Evolutionary conservation across 139 green algal genomes (phyloP).

Genomic region (Pseudopediastrum boryanum): DNA sequence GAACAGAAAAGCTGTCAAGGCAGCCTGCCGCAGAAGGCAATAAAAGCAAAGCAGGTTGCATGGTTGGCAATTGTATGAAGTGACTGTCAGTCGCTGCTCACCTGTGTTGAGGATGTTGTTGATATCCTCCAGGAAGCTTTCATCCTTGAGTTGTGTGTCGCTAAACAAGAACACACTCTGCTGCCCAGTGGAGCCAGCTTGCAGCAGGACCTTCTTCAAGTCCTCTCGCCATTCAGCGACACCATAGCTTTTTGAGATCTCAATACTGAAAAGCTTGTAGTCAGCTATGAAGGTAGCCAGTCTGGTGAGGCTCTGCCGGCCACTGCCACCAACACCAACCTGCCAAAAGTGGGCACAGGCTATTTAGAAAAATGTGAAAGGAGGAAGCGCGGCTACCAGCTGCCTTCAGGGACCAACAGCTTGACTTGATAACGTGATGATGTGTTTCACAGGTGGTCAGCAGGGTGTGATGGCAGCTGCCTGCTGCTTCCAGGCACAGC

Average conservation of each 20-base stretch:
- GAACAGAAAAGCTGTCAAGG: background rate
- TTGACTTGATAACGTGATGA: too few species aligned
- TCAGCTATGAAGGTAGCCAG: conserved; percentile 87
- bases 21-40: background rate
- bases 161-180: conserved; percentile 75
- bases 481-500: too few species aligned
- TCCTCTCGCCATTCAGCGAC: conserved; percentile 77
- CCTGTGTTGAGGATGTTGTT: conserved; percentile 85
- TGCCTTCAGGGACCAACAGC: too few species aligned
- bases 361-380: too few species aligned
- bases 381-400: too few species aligned
- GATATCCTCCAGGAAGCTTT: conserved; percentile 82
- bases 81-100: conserved; percentile 35
- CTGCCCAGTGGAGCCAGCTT: conserved; percentile 47
- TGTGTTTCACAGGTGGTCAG: too few species aligned
- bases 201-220: conserved; percentile 64
- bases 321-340: conserved; percentile 92
- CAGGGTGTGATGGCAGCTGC: too few species aligned
- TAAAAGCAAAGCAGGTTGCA: background rate
- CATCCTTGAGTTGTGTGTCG: conserved; percentile 82
- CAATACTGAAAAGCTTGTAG: conserved; percentile 80
- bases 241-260: conserved; percentile 76
- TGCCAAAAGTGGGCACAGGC: too few species aligned
- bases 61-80: background rate
- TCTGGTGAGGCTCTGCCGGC: conserved; percentile 83